Percentiles rank a stretch among this genome's conserved stretches.
Conservation (phyloP, 1,284 basidiomycete genomes). For the Puccinia triticina region DNA sequence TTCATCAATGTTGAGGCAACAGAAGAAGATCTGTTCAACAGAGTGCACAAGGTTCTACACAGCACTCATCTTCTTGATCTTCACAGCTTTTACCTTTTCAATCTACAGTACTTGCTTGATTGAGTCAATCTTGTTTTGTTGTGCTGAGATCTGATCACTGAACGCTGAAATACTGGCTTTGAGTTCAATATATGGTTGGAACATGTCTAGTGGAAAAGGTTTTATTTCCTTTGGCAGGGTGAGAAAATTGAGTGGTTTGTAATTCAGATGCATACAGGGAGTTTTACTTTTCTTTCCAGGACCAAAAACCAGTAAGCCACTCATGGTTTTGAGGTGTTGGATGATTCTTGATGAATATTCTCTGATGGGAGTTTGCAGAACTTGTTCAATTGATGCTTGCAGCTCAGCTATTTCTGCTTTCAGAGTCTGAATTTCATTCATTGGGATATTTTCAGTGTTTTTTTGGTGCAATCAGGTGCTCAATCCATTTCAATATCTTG, state of each 20-base stretch:
- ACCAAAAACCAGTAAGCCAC: not conserved
- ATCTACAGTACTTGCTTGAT: too few species aligned
- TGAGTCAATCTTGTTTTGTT: too few species aligned
- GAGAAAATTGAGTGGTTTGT: not conserved
- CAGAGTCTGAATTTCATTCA: not conserved
- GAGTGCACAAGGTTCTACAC: not conserved
- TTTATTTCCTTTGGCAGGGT: not conserved
- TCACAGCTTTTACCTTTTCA: not conserved
- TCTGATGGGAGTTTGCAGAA: not conserved
- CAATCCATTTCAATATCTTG: not conserved
- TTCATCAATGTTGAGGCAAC: not conserved
- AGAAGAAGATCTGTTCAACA: not conserved
- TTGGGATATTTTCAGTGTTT: not conserved
- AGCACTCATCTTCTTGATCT: not conserved
- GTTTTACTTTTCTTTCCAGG: not conserved
- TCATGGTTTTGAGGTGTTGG: not conserved
- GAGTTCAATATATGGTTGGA: too few species aligned
- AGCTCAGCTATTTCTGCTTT: not conserved
- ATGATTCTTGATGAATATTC: not conserved
- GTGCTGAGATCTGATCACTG: too few species aligned
- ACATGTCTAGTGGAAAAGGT: not conserved
- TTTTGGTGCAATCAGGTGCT: not conserved
- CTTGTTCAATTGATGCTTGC: not conserved
- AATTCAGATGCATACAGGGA: not conserved
- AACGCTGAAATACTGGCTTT: too few species aligned